These are phyloP conservation scores for Aspergillus transmontanensis DNA, from an alignment of 2,329 filamentous ascomycete species.

Conservation along the genomic window DNA sequence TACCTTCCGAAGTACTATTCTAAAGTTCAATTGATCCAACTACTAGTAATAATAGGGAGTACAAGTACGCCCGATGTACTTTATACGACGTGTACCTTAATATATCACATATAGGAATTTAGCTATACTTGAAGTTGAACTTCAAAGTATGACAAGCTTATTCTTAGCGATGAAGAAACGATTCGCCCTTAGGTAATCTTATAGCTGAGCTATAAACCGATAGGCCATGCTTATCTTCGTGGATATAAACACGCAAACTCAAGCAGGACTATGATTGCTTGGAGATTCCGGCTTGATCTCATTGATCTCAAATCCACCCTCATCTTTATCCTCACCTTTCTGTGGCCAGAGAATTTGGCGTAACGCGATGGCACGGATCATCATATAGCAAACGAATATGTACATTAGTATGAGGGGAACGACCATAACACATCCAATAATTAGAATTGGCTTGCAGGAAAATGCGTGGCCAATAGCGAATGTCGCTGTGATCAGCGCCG, in stretches of 20 bases:
- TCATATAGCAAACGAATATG: slow-evolving; percentile 68
- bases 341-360: slow-evolving; percentile 76
- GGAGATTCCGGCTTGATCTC: slow-evolving; percentile 28
- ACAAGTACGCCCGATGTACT: neutral
- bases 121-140: neutral
- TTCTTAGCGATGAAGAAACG: neutral
- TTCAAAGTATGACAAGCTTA: neutral
- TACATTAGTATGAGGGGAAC: slow-evolving; percentile 68
- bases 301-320: slow-evolving; percentile 58
- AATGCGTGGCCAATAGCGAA: slow-evolving; percentile 69
- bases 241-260: neutral
- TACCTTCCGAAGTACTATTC: neutral
- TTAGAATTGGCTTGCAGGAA: slow-evolving; percentile 60
- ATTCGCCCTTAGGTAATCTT: neutral
- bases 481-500: slow-evolving; percentile 71
- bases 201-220: neutral
- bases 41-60: neutral
- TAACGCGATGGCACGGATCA: slow-evolving; percentile 67
- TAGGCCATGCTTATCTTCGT: neutral
- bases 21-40: neutral
- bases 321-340: slow-evolving; percentile 66
- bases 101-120: neutral
- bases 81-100: neutral
- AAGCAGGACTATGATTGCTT: slow-evolving; percentile 21
- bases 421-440: slow-evolving; percentile 70